Percentiles rank a stretch among this genome's conserved stretches.
Conservation (phyloP, 2,329 filamentous ascomycete genomes). For the Lasiodiplodia gonubiensis region DNA sequence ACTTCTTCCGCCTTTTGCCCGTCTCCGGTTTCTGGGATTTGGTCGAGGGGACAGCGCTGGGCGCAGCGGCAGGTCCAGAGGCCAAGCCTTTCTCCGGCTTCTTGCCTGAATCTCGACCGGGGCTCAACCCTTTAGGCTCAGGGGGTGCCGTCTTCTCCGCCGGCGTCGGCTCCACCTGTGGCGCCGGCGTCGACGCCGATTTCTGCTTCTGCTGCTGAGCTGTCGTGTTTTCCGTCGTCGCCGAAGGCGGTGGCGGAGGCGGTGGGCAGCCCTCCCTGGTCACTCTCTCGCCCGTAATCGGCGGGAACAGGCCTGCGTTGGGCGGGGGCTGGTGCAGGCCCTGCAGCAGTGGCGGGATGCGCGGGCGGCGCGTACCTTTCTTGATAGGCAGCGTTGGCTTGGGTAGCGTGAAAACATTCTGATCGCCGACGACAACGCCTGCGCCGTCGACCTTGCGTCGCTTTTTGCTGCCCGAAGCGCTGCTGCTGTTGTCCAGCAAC, state of each 20-base stretch:
- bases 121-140: not conserved
- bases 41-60: not conserved
- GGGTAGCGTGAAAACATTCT: constrained; percentile 6
- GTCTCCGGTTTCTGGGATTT: constrained; percentile 12
- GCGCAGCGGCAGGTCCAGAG: not conserved
- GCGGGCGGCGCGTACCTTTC: constrained; percentile 41
- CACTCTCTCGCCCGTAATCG: constrained; percentile 59
- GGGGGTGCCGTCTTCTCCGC: not conserved
- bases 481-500: constrained; percentile 14
- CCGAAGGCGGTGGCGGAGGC: constrained; percentile 1
- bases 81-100: not conserved
- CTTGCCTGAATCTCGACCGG: not conserved
- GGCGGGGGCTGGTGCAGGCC: constrained; percentile 69
- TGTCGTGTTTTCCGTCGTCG: not conserved
- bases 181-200: not conserved
- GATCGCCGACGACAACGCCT: not conserved
- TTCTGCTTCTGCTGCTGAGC: not conserved
- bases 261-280: constrained; percentile 32
- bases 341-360: constrained; percentile 59
- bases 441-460: constrained; percentile 13
- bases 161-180: not conserved
- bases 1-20: constrained; percentile 54
- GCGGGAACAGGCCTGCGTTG: constrained; percentile 65
- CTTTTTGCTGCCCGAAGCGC: not conserved
- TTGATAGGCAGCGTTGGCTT: constrained; percentile 44